These are phyloP conservation scores for Corylus avellana DNA, from an alignment of 306 rosid genomes.

Conservation along the genomic window DNA sequence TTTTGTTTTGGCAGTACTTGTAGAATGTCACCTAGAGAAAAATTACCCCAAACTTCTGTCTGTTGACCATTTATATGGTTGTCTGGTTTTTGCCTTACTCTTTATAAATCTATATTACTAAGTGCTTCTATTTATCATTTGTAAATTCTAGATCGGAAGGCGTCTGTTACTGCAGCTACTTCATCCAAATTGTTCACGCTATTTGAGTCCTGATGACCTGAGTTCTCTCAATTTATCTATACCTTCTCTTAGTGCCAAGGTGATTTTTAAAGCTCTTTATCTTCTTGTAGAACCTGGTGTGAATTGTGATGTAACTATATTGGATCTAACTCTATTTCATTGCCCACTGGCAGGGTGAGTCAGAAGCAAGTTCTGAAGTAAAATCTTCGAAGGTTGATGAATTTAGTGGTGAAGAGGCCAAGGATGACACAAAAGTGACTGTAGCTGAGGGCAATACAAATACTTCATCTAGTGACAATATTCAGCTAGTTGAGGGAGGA, in stretches of 20 bases:
- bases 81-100: slow-evolving; percentile 10
- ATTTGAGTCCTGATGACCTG: slow-evolving; percentile 79
- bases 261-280: slow-evolving; percentile 30
- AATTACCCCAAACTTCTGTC: not conserved
- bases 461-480: slow-evolving; percentile 39
- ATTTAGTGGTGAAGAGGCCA: slow-evolving; percentile 43
- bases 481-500: slow-evolving; percentile 68
- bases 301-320: slow-evolving; percentile 16
- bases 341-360: slow-evolving; percentile 44
- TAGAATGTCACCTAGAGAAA: not conserved
- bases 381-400: slow-evolving; percentile 39
- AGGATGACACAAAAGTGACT: slow-evolving; percentile 35
- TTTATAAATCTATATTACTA: slow-evolving; percentile 8
- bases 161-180: slow-evolving; percentile 73
- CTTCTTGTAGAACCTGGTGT: not conserved
- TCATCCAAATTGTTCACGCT: slow-evolving; percentile 81
- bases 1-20: not conserved
- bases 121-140: slow-evolving; percentile 19
- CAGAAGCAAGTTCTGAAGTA: slow-evolving; percentile 40
- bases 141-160: slow-evolving; percentile 72
- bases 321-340: slow-evolving; percentile 21
- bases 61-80: not conserved
- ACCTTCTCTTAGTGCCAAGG: slow-evolving; percentile 80
- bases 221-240: slow-evolving; percentile 63
- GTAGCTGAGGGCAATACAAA: slow-evolving; percentile 39